A percentile compares a stretch with the other conserved stretches of the same genome.
These are phyloP conservation scores for Carnegiea gigantea DNA, from an alignment of 179 eudicot species.

Conservation along the genomic window DNA sequence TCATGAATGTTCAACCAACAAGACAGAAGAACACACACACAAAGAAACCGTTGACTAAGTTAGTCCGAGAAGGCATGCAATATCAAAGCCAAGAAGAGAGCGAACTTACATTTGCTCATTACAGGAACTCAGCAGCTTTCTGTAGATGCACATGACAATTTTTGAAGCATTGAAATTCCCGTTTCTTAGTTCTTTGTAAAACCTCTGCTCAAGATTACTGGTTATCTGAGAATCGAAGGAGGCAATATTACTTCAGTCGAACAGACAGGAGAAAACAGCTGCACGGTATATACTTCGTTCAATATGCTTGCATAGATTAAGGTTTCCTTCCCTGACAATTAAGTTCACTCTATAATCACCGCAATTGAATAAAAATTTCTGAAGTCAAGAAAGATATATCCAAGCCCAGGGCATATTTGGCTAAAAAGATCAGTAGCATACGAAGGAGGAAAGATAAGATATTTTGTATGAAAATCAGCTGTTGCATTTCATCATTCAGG, in stretches of 20 bases:
- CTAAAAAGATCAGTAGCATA: too few species aligned
- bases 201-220: constrained; percentile 76
- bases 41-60: not conserved
- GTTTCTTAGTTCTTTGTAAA: constrained; percentile 81
- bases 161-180: constrained; percentile 69
- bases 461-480: too few species aligned
- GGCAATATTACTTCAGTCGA: constrained; percentile 12
- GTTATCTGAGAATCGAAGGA: constrained; percentile 60
- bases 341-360: too few species aligned
- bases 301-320: too few species aligned
- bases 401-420: too few species aligned
- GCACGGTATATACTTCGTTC: too few species aligned
- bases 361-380: too few species aligned
- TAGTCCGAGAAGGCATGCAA: not conserved
- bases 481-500: too few species aligned
- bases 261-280: not conserved
- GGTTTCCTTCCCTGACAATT: too few species aligned
- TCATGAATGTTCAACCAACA: not conserved
- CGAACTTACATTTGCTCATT: constrained; percentile 91
- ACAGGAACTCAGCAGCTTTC: constrained; percentile 72
- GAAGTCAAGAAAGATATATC: too few species aligned
- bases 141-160: constrained; percentile 74
- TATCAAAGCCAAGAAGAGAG: constrained; percentile 3
- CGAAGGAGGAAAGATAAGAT: too few species aligned
- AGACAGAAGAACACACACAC: not conserved